Evolutionary conservation across 331 rosid species (phyloP).

Genomic region (Stylosanthes scabra): DNA sequence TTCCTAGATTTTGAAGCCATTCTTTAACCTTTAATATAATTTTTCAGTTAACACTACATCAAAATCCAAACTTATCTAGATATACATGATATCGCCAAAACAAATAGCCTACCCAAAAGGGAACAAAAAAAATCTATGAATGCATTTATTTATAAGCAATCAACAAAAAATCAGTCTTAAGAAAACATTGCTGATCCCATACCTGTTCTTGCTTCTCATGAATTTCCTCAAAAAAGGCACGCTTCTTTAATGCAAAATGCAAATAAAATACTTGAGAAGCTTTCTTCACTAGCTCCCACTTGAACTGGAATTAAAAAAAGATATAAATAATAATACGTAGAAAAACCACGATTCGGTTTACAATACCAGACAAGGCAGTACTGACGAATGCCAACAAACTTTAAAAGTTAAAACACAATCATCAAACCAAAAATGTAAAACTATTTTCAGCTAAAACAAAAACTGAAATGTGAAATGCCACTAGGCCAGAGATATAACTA

Average conservation of each 20-base stretch:
- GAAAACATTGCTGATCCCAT: constrained; percentile 30
- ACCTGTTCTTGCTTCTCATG: constrained; percentile 99
- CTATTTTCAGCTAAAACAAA: constrained; percentile 5
- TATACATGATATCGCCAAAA: constrained; percentile 46
- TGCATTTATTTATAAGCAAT: constrained; percentile 21
- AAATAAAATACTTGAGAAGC: constrained; percentile 89
- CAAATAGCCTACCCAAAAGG: constrained; percentile 31
- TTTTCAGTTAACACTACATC: constrained; percentile 71
- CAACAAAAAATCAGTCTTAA: constrained; percentile 26
- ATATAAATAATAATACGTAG: neutral
- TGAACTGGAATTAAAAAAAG: constrained; percentile 65
- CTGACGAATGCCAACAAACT: neutral
- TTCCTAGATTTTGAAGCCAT: constrained; percentile 99
- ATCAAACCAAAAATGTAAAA: neutral
- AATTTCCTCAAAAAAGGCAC: constrained; percentile 90
- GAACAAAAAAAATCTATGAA: neutral
- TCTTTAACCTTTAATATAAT: constrained; percentile 99
- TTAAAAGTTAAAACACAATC: neutral
- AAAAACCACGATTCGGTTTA: too few species aligned
- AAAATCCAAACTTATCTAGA: constrained; percentile 62
- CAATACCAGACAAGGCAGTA: neutral
- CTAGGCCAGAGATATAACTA: constrained; percentile 21
- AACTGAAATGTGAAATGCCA: neutral
- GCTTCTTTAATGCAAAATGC: constrained; percentile 93
- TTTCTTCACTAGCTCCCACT: constrained; percentile 96